phyloP scores from a whole-genome alignment of 129 eudicot species.

The Saussurea involucrata region DNA sequence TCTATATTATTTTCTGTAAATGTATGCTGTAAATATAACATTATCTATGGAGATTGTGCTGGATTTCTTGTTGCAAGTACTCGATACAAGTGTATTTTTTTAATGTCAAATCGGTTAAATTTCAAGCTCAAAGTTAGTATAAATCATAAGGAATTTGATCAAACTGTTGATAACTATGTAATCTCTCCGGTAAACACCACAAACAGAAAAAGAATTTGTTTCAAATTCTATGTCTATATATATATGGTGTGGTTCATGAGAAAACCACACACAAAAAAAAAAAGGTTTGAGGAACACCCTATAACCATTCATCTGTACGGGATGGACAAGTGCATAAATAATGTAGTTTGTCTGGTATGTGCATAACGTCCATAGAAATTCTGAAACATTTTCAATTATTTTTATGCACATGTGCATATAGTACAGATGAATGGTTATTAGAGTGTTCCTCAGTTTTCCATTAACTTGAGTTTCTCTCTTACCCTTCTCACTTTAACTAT shows the following conservation, averaged over 20 bases:
- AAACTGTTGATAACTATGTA: background rate
- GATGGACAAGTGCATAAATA: background rate
- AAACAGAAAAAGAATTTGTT: background rate
- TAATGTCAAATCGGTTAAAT: constrained; percentile 13
- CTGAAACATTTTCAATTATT: background rate
- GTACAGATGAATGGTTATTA: background rate
- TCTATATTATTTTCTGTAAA: background rate
- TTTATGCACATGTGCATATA: background rate
- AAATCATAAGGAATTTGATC: background rate
- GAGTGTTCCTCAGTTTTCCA: background rate
- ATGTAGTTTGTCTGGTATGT: background rate
- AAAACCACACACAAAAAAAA: background rate
- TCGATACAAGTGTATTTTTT: background rate
- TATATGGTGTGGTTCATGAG: background rate
- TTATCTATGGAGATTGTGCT: constrained; percentile 1
- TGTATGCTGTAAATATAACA: background rate
- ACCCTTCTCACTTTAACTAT: no score
- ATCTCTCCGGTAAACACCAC: background rate
- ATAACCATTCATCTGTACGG: background rate
- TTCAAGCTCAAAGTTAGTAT: background rate
- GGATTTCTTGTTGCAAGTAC: background rate
- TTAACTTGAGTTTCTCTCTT: background rate
- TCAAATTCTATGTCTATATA: background rate
- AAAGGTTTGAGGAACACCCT: background rate
- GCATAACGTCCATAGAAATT: background rate